A percentile compares a stretch with the other conserved stretches of the same genome.
Evolutionary conservation across 2,329 filamentous ascomycete species (phyloP).

Genomic region (Rasamsonia emersonii): DNA sequence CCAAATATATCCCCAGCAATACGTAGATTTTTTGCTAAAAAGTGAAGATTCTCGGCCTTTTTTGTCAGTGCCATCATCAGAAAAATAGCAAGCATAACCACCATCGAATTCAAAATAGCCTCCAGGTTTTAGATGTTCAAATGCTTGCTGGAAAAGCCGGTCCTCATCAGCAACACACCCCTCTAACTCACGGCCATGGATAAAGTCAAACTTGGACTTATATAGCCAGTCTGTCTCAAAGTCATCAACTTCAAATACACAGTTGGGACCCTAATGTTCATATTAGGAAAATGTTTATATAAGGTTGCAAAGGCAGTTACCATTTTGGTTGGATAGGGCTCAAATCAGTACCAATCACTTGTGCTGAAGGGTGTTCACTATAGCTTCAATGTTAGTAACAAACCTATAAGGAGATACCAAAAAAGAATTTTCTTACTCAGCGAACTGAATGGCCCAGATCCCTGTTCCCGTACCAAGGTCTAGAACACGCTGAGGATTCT

Average conservation of each 20-base stretch:
- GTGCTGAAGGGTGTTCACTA: slow-evolving; percentile 17
- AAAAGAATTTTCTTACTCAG: slow-evolving; percentile 11
- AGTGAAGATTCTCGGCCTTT: neutral
- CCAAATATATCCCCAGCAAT: neutral
- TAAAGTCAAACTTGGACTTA: slow-evolving; percentile 17
- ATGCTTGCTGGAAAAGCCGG: slow-evolving; percentile 17
- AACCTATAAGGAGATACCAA: neutral
- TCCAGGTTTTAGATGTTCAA: slow-evolving; percentile 35
- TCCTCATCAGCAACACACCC: slow-evolving; percentile 16
- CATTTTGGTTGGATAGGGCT: slow-evolving; percentile 19
- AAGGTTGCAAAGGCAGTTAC: slow-evolving; percentile 10
- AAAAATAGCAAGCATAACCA: neutral
- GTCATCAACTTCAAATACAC: slow-evolving; percentile 20
- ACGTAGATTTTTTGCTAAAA: neutral
- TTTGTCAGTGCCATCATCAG: neutral
- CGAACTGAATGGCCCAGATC: slow-evolving; percentile 34
- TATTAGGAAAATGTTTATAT: neutral
- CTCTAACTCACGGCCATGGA: slow-evolving; percentile 19
- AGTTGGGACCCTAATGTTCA: slow-evolving; percentile 14
- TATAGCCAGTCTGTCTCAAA: slow-evolving; percentile 19
- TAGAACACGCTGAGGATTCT: slow-evolving; percentile 10
- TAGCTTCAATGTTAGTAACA: neutral
- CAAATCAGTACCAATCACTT: slow-evolving; percentile 19
- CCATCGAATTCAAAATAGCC: slow-evolving; percentile 40
- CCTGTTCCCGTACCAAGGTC: no score